A percentile compares a stretch with the other conserved stretches of the same genome.
Evolutionary conservation across 345 rosid genomes (phyloP).

Genomic region (Linum trigynum): DNA sequence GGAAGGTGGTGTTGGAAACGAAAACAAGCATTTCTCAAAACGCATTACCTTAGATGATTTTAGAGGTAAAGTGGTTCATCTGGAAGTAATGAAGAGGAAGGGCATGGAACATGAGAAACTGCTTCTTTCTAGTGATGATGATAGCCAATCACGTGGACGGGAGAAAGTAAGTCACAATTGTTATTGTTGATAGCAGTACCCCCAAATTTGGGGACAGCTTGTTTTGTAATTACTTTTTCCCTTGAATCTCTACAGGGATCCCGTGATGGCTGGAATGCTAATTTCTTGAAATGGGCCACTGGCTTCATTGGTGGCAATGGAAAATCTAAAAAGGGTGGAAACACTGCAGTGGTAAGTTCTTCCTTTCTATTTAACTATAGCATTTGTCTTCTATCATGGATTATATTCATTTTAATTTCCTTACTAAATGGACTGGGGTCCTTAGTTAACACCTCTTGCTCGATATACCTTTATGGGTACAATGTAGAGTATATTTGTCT

Average conservation of each 20-base stretch:
- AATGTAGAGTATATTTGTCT: neutral
- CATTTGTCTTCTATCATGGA: neutral
- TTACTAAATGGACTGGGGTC: neutral
- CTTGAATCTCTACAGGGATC: conserved; percentile 32
- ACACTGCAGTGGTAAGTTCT: conserved; percentile 32
- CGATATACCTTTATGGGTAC: neutral
- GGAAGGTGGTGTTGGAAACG: conserved; percentile 43
- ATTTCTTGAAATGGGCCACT: conserved; percentile 90
- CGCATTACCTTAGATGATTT: conserved; percentile 78
- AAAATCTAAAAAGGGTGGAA: conserved; percentile 36
- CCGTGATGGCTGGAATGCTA: conserved; percentile 66
- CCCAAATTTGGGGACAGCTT: neutral
- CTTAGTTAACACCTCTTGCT: neutral
- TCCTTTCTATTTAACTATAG: neutral
- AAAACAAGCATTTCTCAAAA: conserved; percentile 40
- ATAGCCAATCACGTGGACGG: conserved; percentile 33
- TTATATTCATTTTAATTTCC: neutral
- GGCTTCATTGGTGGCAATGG: conserved; percentile 64
- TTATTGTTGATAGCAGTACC: conserved; percentile 9
- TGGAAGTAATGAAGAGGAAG: conserved; percentile 78
- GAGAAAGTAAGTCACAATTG: conserved; percentile 34
- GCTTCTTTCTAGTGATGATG: conserved; percentile 58
- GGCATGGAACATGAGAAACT: conserved; percentile 90
- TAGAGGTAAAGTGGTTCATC: conserved; percentile 88
- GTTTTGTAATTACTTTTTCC: conserved; percentile 9